phyloP scores from a whole-genome alignment of 768 basidiomycete species.

The Xanthoconium purpureum region DNA sequence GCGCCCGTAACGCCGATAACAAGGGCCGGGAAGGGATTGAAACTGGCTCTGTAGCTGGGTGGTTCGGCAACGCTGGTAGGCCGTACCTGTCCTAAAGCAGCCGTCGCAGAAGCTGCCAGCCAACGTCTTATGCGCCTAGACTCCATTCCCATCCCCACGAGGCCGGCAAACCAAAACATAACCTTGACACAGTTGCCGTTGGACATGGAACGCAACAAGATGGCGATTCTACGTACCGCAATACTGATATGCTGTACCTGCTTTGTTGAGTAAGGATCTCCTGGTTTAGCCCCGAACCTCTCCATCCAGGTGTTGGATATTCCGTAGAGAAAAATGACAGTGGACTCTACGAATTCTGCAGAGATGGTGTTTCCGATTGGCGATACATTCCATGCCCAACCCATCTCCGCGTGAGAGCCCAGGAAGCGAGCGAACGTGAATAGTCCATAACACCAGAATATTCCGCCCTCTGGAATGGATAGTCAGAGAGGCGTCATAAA shows the following conservation, averaged over 20 bases:
- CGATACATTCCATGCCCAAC: conserved; percentile 93
- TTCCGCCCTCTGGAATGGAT: conserved; percentile 64
- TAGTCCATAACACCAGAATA: conserved; percentile 92
- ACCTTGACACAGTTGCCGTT: conserved; percentile 37
- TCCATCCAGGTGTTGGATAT: conserved; percentile 97
- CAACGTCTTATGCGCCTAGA: conserved; percentile 69
- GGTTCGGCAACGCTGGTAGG: conserved; percentile 54
- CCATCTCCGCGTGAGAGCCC: conserved; percentile 78
- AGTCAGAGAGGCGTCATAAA: background rate
- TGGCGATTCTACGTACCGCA: conserved; percentile 51
- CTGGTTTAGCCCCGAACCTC: conserved; percentile 77
- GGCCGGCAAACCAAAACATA: conserved; percentile 95
- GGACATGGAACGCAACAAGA: background rate
- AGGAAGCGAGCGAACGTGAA: conserved; percentile 92
- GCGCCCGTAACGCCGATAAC: conserved; percentile 92
- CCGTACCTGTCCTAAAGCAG: conserved; percentile 28
- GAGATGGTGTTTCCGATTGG: conserved; percentile 50
- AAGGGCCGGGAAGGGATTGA: conserved; percentile 91
- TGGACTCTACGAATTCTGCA: conserved; percentile 76
- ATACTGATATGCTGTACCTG: conserved; percentile 94
- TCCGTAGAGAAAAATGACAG: conserved; percentile 85
- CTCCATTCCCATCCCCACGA: conserved; percentile 87
- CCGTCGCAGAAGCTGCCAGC: conserved; percentile 59
- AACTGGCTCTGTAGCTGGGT: conserved; percentile 68
- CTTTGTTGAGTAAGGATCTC: conserved; percentile 85